Base-by-base conservation (phyloP, 2,329 filamentous ascomycete genomes). In the Pseudocercospora fuligena region DNA sequence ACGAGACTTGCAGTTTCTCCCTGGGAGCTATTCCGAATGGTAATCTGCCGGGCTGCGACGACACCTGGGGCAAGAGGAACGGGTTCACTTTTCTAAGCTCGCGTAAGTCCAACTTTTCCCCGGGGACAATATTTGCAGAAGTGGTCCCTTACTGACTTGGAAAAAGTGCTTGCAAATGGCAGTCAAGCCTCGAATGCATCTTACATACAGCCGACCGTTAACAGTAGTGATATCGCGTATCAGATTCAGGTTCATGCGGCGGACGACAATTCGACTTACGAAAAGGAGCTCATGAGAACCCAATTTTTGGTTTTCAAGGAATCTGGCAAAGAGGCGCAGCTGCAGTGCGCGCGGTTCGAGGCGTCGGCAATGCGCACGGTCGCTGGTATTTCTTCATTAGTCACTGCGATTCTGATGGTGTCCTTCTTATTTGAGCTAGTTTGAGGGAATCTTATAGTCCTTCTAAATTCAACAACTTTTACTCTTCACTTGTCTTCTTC, bases 241-340 rank as follows among this genome's bases (percentile, higher is more conserved):
- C 47, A 63, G 16, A 40, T 63, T 2, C 60, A 63, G 8, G 11
- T 43, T 51, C 60, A 63, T 47, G 49, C 47, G n/a, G 21, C 29
- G 1, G 61, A 63, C 19, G 61, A 63, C 14, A 57, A 63, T 3
- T 63, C 33, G 61, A 63, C 61, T 51, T 63, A 57, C 16, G 61
- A 63, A 8, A 57, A 63, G 12, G 49, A 63, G 51, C 23, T 63
- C 29, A 14, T 46, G 14, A 31, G 61, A 9, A 63, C 51, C 19
- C 61, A 63, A 23, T 56, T 63, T 25, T 6, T 63, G 21, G 49
- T 63, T 5, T 14, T 63, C 19, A 63, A 63, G 61, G 61, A 63
- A 21, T 63, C 61, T 31, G 61, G 61, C 5, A 63, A 63, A 31
- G 31, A 57, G 1, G 61, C 61, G 43, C 61, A 57, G 11, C 36